These are phyloP conservation scores for Linum lewisii DNA, from an alignment of 345 rosid species.

Conservation along the genomic window DNA sequence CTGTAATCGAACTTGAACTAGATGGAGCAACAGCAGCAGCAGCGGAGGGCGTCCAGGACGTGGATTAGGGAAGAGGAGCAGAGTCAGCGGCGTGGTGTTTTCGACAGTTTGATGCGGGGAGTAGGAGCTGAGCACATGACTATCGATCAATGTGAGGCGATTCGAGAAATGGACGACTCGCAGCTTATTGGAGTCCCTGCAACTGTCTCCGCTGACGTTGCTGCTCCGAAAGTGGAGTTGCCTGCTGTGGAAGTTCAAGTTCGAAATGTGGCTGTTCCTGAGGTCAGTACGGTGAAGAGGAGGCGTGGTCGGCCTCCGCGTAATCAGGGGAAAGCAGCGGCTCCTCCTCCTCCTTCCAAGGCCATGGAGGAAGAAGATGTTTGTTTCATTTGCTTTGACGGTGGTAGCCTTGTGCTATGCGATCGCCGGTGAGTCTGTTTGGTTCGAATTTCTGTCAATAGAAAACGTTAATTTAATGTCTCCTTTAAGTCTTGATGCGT, in stretches of 20 bases:
- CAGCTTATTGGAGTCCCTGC: conserved; percentile 28
- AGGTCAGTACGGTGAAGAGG: conserved; percentile 34
- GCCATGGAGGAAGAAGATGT: conserved; percentile 80
- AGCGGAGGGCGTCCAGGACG: conserved; percentile 11
- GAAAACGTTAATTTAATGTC: no score
- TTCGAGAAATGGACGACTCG: conserved; percentile 32
- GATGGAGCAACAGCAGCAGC: conserved; percentile 19
- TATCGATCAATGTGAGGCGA: conserved; percentile 47
- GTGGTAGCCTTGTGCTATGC: conserved; percentile 92
- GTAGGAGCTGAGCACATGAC: conserved; percentile 27
- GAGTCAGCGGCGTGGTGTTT: not conserved
- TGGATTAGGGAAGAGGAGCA: conserved; percentile 7
- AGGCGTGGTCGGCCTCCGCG: conserved; percentile 78
- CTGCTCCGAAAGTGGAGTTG: not conserved
- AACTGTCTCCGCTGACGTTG: conserved; percentile 2
- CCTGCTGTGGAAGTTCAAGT: conserved; percentile 19
- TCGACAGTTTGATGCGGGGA: conserved; percentile 22
- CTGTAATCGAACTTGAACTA: conserved; percentile 20
- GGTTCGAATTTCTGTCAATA: not conserved
- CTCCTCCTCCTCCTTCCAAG: conserved; percentile 6
- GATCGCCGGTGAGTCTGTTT: conserved; percentile 71
- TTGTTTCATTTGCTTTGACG: conserved; percentile 97
- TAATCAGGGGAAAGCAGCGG: conserved; percentile 16
- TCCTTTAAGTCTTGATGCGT: no score
- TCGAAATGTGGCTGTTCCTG: conserved; percentile 14